Base-by-base conservation (phyloP, 768 basidiomycete genomes). In the Hygrocybe coccinea region DNA sequence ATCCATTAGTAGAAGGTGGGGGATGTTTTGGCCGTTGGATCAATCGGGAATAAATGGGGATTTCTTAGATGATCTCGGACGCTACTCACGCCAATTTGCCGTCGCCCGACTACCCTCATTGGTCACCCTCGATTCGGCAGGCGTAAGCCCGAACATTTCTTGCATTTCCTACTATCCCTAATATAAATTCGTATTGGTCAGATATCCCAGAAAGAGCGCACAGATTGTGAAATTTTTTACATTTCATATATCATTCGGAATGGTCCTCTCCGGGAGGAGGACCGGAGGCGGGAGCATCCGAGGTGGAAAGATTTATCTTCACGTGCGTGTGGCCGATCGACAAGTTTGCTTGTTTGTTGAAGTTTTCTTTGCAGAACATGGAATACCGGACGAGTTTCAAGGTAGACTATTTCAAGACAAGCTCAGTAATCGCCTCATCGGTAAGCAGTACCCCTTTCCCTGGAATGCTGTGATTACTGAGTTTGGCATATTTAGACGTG, bases 181-280 rank as follows among this genome's bases (percentile, higher is more conserved):
- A 5, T 36, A 14, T 35, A n/a, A 38, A 15, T 56, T 41, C 50
- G 49, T 58, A 47, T 49, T 39, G 53, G 52, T 58, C 60, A 93
- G 89, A 81, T 94, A 44, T 80, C 85, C 8, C 59, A 66, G 8
- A 83, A 78, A 59, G 89, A 93, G 66, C 79, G 92, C 38, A 73
- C 70, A n/a, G 92, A 95, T 63, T 82, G 84, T 48, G 92, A 95
- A 69, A 66, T 91, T 22, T 89, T 89, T 65, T 95, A 93, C 70
- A 75, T 93, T 48, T 86, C 88, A 10, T 74, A 77, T 58, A 72
- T 91, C 58, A 74, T 76, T 51, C 79, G 76, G 45, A 67, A 79
- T 38, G 76, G 74, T 25, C 70, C 73, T 38, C 52, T 59, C 37
- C 72, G 78, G 36, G 72, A 79, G 17, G 77, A 76, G 41, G 72